Evolutionary conservation across 176 grass and related monocot species (phyloP), one percentile per base, ranked within the genome.

Genomic region (Rhynchospora tenuis): DNA sequence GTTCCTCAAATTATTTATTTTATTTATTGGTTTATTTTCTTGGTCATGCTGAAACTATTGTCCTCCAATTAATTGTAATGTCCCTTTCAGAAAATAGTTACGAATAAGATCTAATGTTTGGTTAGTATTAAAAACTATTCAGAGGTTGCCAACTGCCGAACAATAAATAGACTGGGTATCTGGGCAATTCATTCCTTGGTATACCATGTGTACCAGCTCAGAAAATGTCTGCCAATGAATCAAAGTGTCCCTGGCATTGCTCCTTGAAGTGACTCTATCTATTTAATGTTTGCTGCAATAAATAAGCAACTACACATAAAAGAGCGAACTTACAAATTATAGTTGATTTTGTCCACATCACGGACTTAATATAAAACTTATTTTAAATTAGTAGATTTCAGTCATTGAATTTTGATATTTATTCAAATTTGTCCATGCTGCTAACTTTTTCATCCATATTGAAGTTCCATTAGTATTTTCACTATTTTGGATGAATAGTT

Each of bases 231-330:
- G 73, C 24, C 24, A 76, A 55, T 55, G 24, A 54, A 76, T 76
- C 24, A 76, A 29, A 76, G 48, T 29, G 48, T 29, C 5, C 48
- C 24, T 76, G 48, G 26, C 23, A 14, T 76, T 76, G 24, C 54
- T 76, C 17, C 73, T 29, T 76, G 73, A 76, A 76, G 55, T 76
- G 14, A 55, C 59, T 61, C 28, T 76, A 76, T 76, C 73, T 52
- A 54, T 76, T 54, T 28, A 76, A 27, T 76, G 70, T 51, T 55
- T 76, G 72, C 45, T 14, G 46, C 19, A 48, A 72, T 46, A 73
- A 48, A 23, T 20, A 5, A 74, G 7, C 45, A 74, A 19, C 11
- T 19, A 27, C 73, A 26, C 28, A 24, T 51, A 75, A 29, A 73
- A 43, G 22, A 52, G 2, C 0, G 12, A 27, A 6, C 23, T 51